Evolutionary conservation across 2,329 filamentous ascomycete species (phyloP), one percentile per base, ranked within the genome.

Genomic region (Ophiostoma piceae): DNA sequence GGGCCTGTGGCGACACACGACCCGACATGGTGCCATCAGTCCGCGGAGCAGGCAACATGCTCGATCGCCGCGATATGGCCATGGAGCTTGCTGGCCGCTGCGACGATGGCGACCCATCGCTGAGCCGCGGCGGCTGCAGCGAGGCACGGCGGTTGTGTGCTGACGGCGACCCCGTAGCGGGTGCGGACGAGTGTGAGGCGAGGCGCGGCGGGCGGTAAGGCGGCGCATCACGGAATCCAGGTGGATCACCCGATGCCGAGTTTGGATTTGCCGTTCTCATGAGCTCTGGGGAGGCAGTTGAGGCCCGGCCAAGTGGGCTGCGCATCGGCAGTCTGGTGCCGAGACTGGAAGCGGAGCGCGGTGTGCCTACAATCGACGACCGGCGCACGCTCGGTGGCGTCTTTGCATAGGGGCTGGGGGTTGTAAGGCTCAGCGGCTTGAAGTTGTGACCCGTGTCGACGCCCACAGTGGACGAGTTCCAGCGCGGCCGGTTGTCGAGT

Each of bases 391-490:
- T 78, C 3, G 82, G 79, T 0, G 81, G 80, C 66, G 74, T 79
- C 74, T 81, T 85, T 5, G 84, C 78, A 71, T 86, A 86, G 0
- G 87, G 84, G 72, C 84, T 88, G 0, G 87, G 86, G 1, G 86
- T 86, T 7, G 85, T 88, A 64, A 87, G 79, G 47, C 79, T 85
- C 12, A 89, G 79, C 12, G 89, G 86, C 74, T 87, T 89, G 79
- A 88, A 90, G 76, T 87, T 87, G 77, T 90, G 88, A 35, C 88
- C 88, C n/a, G 86, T 85, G 41, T 89, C 84, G n/a, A 88, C 81
- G 72, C 88, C 84, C 7, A 80, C 92, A 6, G 88, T 86, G 39
- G 88, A 90, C 12, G 75, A 76, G 76, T 89, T 94, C 92, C 92
- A 95, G 71, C 88, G 85, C 3, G 92, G 92, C 67, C 90, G 87